phyloP scores from a whole-genome alignment of 768 basidiomycete genomes.

The Boletellus sp. region DNA sequence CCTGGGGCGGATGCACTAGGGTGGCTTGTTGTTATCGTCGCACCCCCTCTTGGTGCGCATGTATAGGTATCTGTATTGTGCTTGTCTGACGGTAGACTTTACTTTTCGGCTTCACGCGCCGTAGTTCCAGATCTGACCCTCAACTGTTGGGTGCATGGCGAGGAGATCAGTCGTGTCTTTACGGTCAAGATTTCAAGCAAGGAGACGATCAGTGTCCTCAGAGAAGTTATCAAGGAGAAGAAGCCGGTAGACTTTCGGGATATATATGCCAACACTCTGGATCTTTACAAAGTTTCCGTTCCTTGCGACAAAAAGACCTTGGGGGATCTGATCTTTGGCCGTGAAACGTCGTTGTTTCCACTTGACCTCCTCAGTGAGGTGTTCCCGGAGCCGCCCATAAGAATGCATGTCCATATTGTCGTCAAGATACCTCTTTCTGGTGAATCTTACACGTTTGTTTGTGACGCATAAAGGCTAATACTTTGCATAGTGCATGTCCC shows the following conservation, averaged over 20 bases:
- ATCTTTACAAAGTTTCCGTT: not conserved
- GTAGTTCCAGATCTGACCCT: not conserved
- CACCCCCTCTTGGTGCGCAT: too few relatives aligned
- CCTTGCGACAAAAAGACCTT: not conserved
- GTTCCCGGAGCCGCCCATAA: not conserved
- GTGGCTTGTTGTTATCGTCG: too few relatives aligned
- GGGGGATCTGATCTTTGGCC: too few relatives aligned
- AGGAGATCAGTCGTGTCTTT: not conserved
- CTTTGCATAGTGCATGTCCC: too few relatives aligned
- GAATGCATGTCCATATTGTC: not conserved
- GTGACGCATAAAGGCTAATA: too few relatives aligned
- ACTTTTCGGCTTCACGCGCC: too few relatives aligned
- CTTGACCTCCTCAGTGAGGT: not conserved
- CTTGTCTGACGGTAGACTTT: too few relatives aligned
- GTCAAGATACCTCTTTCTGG: not conserved
- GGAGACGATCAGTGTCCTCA: not conserved
- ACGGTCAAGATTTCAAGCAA: conserved; percentile 2
- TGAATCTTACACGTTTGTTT: too few relatives aligned
- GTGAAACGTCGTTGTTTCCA: too few relatives aligned
- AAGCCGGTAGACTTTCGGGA: not conserved
- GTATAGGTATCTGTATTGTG: too few relatives aligned
- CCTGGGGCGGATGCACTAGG: too few relatives aligned
- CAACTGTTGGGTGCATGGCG: conserved; percentile 1
- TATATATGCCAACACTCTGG: not conserved
- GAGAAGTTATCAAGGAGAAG: not conserved